phyloP scores from a whole-genome alignment of 768 basidiomycete genomes.

The Russula emetica region DNA sequence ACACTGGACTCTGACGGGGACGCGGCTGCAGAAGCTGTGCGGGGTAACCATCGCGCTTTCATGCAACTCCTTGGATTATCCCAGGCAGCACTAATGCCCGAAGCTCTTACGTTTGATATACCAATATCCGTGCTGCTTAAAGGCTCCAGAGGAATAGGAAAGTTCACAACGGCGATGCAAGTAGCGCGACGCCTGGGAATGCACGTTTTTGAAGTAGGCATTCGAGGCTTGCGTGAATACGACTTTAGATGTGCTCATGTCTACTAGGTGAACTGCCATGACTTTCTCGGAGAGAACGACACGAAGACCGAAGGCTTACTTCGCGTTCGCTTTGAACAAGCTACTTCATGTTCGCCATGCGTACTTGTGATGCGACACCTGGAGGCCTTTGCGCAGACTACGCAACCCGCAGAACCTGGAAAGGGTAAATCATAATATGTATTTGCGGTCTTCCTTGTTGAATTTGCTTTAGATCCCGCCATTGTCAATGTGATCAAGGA shows the following conservation, averaged over 20 bases:
- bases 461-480: constrained; percentile 45
- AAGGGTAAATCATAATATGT: constrained; percentile 49
- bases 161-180: constrained; percentile 56
- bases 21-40: neutral
- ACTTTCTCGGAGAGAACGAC: constrained; percentile 73
- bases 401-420: constrained; percentile 57
- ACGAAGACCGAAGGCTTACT: constrained; percentile 70
- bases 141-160: constrained; percentile 78
- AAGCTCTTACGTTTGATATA: constrained; percentile 56
- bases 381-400: constrained; percentile 72
- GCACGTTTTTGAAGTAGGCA: constrained; percentile 68
- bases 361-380: constrained; percentile 74
- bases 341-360: constrained; percentile 75
- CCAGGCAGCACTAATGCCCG: constrained; percentile 53
- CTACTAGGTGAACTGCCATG: constrained; percentile 78
- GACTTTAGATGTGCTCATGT: constrained; percentile 2
- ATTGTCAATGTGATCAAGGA: constrained; percentile 58
- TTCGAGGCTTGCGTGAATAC: neutral
- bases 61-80: constrained; percentile 52
- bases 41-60: constrained; percentile 36
- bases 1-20: neutral
- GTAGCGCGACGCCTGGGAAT: constrained; percentile 64
- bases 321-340: constrained; percentile 70
- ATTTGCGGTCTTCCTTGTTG: neutral
- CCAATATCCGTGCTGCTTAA: constrained; percentile 70